Percentiles rank a stretch among this genome's conserved stretches.
phyloP scores from a whole-genome alignment of 352 stramenopile species.

The Phytopythium delawarense region DNA sequence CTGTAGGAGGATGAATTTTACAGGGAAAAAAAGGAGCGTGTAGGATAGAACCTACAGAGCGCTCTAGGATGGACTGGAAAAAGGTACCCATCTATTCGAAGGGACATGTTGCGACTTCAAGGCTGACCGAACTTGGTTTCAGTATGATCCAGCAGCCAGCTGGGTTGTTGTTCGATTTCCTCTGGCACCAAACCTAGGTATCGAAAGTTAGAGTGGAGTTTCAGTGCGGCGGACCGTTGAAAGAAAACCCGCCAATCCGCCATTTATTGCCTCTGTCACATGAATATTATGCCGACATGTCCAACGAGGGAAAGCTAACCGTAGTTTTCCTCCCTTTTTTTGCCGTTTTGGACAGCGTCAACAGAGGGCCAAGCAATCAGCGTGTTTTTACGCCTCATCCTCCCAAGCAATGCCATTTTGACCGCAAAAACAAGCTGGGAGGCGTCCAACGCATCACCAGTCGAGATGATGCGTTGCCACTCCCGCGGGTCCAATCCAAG shows the following conservation, averaged over 20 bases:
- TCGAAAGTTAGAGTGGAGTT: background rate
- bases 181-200: background rate
- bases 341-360: background rate
- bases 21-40: background rate
- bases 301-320: background rate
- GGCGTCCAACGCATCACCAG: background rate
- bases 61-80: constrained; percentile 1
- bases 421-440: background rate
- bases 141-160: background rate
- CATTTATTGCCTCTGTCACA: background rate
- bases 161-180: constrained; percentile 5
- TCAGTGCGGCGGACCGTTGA: background rate
- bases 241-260: background rate
- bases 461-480: background rate
- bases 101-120: constrained; percentile 3
- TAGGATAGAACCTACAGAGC: constrained; percentile 1
- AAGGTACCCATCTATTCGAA: constrained; percentile 4
- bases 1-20: background rate
- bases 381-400: constrained; percentile 6
- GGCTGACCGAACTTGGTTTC: background rate
- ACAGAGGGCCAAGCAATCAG: constrained; percentile 2
- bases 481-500: background rate
- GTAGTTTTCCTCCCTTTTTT: no score
- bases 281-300: background rate
- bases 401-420: background rate